These are phyloP conservation scores for Gonium pectorale DNA, from an alignment of 139 green algal genomes.

Conservation along the genomic window DNA sequence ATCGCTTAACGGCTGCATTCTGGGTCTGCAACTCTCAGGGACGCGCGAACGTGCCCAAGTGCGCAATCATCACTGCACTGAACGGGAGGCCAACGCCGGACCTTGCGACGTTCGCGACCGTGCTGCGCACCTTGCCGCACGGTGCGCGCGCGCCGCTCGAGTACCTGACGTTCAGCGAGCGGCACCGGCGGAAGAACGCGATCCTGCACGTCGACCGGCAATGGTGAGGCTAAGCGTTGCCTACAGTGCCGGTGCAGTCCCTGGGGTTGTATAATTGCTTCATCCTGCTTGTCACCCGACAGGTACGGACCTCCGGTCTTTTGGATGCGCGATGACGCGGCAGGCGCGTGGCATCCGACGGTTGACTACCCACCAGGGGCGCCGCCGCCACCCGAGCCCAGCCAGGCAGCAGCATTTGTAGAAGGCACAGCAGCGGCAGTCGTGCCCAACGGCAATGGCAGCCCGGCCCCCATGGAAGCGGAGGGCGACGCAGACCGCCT, in stretches of 20 bases:
- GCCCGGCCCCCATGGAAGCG: no score
- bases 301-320: constrained; percentile 82
- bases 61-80: constrained; percentile 84
- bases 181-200: constrained; percentile 69
- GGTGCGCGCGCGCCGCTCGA: constrained; percentile 79
- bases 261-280: no score
- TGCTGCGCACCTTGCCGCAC: constrained; percentile 62
- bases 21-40: no score
- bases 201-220: constrained; percentile 76
- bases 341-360: constrained; percentile 65
- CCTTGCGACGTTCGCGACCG: constrained; percentile 61
- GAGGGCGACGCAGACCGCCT: no score
- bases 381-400: constrained; percentile 34
- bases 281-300: no score
- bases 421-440: no score
- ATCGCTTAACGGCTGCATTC: no score
- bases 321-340: constrained; percentile 79
- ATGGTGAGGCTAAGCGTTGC: constrained; percentile 64
- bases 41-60: constrained; percentile 77
- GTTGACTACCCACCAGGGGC: constrained; percentile 55
- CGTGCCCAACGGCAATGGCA: no score
- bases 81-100: constrained; percentile 73
- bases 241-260: no score
- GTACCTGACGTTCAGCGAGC: constrained; percentile 79
- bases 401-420: no score